phyloP scores from a whole-genome alignment of 768 basidiomycete species.

The Xerocomellus intermedius region DNA sequence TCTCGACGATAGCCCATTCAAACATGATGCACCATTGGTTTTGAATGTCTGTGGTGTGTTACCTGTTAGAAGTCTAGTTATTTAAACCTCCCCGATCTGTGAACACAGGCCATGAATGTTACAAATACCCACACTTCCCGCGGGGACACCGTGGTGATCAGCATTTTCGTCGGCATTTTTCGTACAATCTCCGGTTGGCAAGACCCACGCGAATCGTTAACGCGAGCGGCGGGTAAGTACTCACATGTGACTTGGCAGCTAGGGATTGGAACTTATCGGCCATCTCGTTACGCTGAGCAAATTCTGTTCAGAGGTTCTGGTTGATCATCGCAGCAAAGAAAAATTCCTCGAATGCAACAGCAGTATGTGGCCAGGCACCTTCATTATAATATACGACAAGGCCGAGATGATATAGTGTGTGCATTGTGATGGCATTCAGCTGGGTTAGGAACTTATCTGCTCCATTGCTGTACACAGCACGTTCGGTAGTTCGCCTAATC shows the following conservation, averaged over 20 bases:
- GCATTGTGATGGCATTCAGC: no score
- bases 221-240: neutral
- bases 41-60: neutral
- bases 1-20: neutral
- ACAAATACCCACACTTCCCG: neutral
- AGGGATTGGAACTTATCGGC: neutral
- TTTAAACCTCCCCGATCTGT: neutral
- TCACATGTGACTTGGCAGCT: neutral
- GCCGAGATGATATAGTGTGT: no score
- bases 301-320: neutral
- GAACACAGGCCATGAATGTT: neutral
- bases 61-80: neutral
- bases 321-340: neutral
- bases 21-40: neutral
- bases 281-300: neutral
- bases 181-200: constrained; percentile 2
- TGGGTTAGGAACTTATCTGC: no score
- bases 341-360: neutral
- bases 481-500: neutral
- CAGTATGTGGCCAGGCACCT: neutral
- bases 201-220: neutral
- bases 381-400: no score
- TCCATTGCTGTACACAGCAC: neutral
- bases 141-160: neutral
- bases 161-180: neutral